Evolutionary conservation across 306 rosid species (phyloP).

Genomic region (Pueraria montana): DNA sequence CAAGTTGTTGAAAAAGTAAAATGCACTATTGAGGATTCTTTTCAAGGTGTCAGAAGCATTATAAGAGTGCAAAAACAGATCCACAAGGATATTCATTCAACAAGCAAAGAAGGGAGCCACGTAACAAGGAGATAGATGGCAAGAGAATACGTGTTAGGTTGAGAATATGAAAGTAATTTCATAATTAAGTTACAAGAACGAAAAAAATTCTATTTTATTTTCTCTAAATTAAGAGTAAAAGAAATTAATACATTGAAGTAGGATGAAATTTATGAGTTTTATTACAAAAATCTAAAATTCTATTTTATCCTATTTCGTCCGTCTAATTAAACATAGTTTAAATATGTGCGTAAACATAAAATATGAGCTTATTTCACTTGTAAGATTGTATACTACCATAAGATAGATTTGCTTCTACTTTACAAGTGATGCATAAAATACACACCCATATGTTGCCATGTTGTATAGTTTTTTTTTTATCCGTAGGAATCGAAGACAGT

Average conservation of each 20-base stretch:
- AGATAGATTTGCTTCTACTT: no score
- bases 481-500: no score
- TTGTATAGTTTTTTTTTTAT: no score
- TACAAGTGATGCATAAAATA: no score
- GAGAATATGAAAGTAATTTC: background rate
- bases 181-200: background rate
- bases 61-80: background rate
- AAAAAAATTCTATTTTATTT: background rate
- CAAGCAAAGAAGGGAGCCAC: background rate
- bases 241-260: no score
- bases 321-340: no score
- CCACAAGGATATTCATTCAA: background rate
- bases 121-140: background rate
- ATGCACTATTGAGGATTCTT: background rate
- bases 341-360: no score
- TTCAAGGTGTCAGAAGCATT: background rate
- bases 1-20: background rate
- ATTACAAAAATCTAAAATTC: background rate
- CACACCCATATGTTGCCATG: no score
- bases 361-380: no score
- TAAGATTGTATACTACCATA: no score
- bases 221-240: background rate
- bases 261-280: background rate
- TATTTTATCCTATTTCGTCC: no score
- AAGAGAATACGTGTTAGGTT: background rate